A percentile compares a stretch with the other conserved stretches of the same genome.
Evolutionary conservation across 331 rosid species (phyloP).

Genomic region (Malus hybrid): DNA sequence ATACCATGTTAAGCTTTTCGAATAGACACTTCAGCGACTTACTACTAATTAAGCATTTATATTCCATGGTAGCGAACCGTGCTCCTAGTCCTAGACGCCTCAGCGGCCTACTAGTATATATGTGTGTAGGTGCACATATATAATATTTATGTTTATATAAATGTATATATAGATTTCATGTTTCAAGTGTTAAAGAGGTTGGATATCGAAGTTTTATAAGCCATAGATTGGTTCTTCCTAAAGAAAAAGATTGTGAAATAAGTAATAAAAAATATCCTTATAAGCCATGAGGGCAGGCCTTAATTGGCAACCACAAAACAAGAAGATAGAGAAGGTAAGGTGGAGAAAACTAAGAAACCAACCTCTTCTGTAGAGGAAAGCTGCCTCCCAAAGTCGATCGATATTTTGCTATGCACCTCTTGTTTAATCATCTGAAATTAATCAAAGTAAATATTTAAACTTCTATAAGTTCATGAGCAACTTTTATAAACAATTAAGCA

Average conservation of each 20-base stretch:
- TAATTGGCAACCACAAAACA: not conserved
- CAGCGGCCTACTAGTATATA: too few relatives aligned
- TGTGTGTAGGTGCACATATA: too few relatives aligned
- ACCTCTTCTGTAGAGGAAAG: constrained; percentile 65
- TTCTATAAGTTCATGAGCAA: not conserved
- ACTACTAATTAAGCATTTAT: too few relatives aligned
- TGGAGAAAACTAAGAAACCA: constrained; percentile 11
- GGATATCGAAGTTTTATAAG: not conserved
- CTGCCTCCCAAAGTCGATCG: constrained; percentile 39
- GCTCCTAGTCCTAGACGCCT: too few relatives aligned
- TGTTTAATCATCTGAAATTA: constrained; percentile 47
- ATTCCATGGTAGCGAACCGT: too few relatives aligned
- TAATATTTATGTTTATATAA: too few relatives aligned
- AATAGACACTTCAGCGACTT: too few relatives aligned
- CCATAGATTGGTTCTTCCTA: not conserved
- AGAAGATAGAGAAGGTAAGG: not conserved
- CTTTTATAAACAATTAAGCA: too few relatives aligned
- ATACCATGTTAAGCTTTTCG: too few relatives aligned
- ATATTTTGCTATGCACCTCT: constrained; percentile 42
- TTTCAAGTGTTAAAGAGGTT: too few relatives aligned
- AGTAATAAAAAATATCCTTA: too few relatives aligned
- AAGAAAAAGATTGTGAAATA: not conserved
- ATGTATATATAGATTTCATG: too few relatives aligned
- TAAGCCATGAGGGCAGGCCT: not conserved
- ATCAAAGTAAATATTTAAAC: not conserved